A percentile compares a stretch with the other conserved stretches of the same genome.
phyloP scores from a whole-genome alignment of 208 protist species.

The Jaenimonas drosophilae region DNA sequence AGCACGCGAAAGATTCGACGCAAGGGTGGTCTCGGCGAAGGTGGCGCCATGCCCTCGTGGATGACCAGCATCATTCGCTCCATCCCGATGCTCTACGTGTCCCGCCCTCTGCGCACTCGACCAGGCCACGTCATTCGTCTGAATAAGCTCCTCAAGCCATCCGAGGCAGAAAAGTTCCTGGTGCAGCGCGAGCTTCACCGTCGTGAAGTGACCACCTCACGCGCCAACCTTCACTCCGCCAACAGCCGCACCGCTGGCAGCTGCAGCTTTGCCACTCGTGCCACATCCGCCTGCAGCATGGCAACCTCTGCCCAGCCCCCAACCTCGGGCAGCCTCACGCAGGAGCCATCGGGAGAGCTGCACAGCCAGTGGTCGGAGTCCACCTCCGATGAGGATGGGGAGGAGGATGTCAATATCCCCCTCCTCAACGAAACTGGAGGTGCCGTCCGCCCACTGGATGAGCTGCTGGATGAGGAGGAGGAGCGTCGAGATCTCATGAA shows the following conservation, averaged over 20 bases:
- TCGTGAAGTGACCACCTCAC: background rate
- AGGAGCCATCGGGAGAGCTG: background rate
- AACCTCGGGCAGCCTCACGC: background rate
- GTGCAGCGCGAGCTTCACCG: slow-evolving; percentile 14
- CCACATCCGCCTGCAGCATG: background rate
- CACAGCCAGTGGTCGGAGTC: background rate
- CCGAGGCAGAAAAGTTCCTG: slow-evolving; percentile 21
- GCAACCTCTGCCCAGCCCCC: too few relatives aligned
- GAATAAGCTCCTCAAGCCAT: slow-evolving; percentile 27
- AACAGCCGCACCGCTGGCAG: background rate
- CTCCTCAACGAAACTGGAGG: slow-evolving; percentile 4
- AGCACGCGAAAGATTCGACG: slow-evolving; percentile 14
- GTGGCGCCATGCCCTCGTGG: slow-evolving; percentile 6
- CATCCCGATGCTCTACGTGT: slow-evolving; percentile 41
- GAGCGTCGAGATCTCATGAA: slow-evolving; percentile 51
- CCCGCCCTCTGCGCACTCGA: slow-evolving; percentile 42
- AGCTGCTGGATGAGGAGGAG: slow-evolving; percentile 45
- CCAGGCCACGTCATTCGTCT: slow-evolving; percentile 42
- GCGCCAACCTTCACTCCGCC: background rate
- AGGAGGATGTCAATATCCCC: slow-evolving; percentile 4
- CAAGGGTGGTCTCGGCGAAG: background rate
- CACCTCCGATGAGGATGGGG: background rate
- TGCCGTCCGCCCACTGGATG: slow-evolving; percentile 19
- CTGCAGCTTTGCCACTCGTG: background rate
- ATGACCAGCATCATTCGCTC: slow-evolving; percentile 24